Evolutionary conservation across 345 rosid genomes (phyloP), one percentile per base, ranked within the genome.

Genomic region (Citrus sinensis): DNA sequence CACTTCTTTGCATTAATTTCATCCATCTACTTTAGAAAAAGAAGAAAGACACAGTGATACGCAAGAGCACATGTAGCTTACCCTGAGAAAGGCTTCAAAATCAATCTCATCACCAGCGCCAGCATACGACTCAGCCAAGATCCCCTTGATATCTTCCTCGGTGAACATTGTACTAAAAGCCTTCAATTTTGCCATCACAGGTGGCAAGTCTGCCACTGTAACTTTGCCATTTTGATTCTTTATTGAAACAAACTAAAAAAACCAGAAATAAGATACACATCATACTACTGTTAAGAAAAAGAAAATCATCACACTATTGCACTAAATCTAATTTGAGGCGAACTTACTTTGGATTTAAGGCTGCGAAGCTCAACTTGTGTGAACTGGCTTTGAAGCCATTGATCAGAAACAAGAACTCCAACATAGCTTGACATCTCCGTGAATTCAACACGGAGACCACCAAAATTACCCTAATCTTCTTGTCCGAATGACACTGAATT

Each of bases 351-450:
- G 24, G 98, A 80, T 68, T 86, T 84, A 73, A 95, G 97, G 86
- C 92, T 85, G 22, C 93, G 97, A 82, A 95, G 97, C 82, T 93
- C 98, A 25, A 91, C 92, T 86, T 95, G 98, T 1, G 93, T 92
- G 82, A 93, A 93, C 81, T 93, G 97, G 80, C 93, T 89, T 84
- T 93, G 95, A 54, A 93, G 89, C 97, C 84, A 87, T 79, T 89
- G 93, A 86, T 95, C 99, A 2, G 98, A 90, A 66, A 92, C 88
- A n/a, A 85, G 80, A 82, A 93, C 92, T 65, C 95, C 95, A 39
- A 79, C 82, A 37, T 78, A 90, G 76, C 92, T 86, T 32, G 99
- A 91, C 99, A 95, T 95, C 77, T 83, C 86, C 70, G 72, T 71
- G 29, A 59, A 82, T 58, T 69, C 73, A 77, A 66, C 73, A 46